Conservation (phyloP, 1,139 yeast genomes). For the Candida mesenterica region DNA sequence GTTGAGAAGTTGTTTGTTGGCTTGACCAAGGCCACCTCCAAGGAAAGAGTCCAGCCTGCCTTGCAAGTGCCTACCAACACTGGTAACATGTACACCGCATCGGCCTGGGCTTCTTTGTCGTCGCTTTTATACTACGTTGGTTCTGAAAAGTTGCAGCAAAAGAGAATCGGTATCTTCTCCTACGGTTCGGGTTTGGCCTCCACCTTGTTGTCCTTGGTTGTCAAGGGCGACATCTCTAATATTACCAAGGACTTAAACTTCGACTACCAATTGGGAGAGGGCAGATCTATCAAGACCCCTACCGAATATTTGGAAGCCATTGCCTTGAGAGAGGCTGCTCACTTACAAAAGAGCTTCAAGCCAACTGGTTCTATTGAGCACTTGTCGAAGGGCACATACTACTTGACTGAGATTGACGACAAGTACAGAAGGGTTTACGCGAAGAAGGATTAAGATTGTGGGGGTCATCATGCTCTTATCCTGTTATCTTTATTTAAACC, state of each 20-base stretch:
- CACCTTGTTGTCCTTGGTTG: slow-evolving; percentile 75
- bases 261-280: slow-evolving; percentile 60
- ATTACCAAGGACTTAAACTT: slow-evolving; percentile 68
- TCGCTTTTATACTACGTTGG: slow-evolving; percentile 79
- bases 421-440: slow-evolving; percentile 82
- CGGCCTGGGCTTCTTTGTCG: slow-evolving; percentile 83
- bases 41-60: slow-evolving; percentile 75
- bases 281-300: slow-evolving; percentile 71
- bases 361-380: slow-evolving; percentile 79
- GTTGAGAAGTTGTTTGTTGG: slow-evolving; percentile 85
- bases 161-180: slow-evolving; percentile 90
- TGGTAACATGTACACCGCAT: slow-evolving; percentile 98
- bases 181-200: slow-evolving; percentile 99
- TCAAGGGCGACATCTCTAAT: slow-evolving; percentile 75
- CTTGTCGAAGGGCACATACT: slow-evolving; percentile 75
- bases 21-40: slow-evolving; percentile 69
- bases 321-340: slow-evolving; percentile 84
- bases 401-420: slow-evolving; percentile 81
- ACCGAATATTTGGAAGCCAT: slow-evolving; percentile 79
- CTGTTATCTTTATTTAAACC: too few relatives aligned
- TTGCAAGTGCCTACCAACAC: slow-evolving; percentile 90
- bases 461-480: too few relatives aligned
- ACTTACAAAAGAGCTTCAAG: slow-evolving; percentile 70
- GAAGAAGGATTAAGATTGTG: slow-evolving; percentile 54
- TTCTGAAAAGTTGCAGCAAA: slow-evolving; percentile 67